Base-by-base conservation (phyloP, 352 stramenopile genomes). In the Pythium utonaiense region DNA sequence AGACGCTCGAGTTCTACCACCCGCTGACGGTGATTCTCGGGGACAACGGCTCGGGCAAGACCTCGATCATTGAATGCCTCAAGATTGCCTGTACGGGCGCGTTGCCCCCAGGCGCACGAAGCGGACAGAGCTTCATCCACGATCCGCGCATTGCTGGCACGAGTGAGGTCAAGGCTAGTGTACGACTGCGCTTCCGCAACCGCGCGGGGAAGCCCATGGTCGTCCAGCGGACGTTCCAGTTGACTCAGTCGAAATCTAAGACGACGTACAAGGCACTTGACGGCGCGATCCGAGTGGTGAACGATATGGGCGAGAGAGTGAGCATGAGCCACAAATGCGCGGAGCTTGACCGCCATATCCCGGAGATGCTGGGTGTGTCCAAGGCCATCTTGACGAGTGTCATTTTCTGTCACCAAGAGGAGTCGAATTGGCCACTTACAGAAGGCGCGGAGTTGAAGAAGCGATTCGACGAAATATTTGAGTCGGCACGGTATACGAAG, bases 381-480 rank as follows among this genome's bases (percentile, higher is more conserved):
- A 97, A 97, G 61, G 90, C 97, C 5, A 98, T 99, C 49, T 68
- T 99, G 8, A 96, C 99, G 55, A 98, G 98, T 67, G 97, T 99
- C 19, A 96, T 99, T 27, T 99, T 99, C 77, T 99, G 96, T 66
- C 98, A 99, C 75, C 97, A 99, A 66, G 91, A 98, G 63, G 95
- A 98, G 24, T 97, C 92, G 12, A 98, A 96, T 47, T 99, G 98
- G 98, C 98, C 98, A 14, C 64, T 98, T 44, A 75, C 85, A 54
- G 97, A 99, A 74, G 95, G 96, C 16, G 88, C 90, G 0, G 94
- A 98, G 53, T 74, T 99, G 6, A 99, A 99, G 79, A 99, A 99
- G 70, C 82, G 96, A 28, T 99, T 99, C 67, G 98, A 99, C 74
- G 96, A 99, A 64, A 99, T 99, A 52, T 99, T 99, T 64, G 97